These are phyloP conservation scores for Ascobolus immersus DNA, from an alignment of 495 filamentous ascomycete genomes.

Conservation along the genomic window DNA sequence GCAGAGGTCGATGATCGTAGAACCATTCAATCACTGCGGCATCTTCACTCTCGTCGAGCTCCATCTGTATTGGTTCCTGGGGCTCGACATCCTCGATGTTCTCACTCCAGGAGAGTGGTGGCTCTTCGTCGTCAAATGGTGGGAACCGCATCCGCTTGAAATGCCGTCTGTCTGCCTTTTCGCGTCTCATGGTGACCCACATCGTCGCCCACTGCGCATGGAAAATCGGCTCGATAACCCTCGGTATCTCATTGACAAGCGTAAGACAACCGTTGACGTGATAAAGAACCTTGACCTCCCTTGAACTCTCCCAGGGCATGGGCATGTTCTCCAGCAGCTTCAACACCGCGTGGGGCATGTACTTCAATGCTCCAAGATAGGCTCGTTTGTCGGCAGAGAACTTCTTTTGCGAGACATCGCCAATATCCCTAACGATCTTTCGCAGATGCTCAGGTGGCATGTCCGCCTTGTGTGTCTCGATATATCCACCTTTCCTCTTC, in stretches of 20 bases:
- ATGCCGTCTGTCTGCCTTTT: constrained; percentile 85
- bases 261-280: constrained; percentile 96
- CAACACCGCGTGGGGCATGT: constrained; percentile 98
- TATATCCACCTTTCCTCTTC: constrained; percentile 85
- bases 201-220: constrained; percentile 98
- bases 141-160: constrained; percentile 99
- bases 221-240: constrained; percentile 95
- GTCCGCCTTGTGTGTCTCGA: constrained; percentile 94
- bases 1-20: constrained; percentile 78
- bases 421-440: constrained; percentile 96
- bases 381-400: constrained; percentile 96
- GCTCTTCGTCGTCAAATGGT: constrained; percentile 96
- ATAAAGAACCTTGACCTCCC: constrained; percentile 93
- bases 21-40: constrained; percentile 82
- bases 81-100: constrained; percentile 98
- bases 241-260: constrained; percentile 83
- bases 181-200: constrained; percentile 96
- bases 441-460: constrained; percentile 97
- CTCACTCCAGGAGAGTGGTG: constrained; percentile 89
- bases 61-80: constrained; percentile 95
- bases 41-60: constrained; percentile 91
- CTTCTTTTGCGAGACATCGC: constrained; percentile 98
- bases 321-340: constrained; percentile 99
- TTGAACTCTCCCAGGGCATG: constrained; percentile 94
- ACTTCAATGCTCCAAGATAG: constrained; percentile 92